phyloP scores from a whole-genome alignment of 495 filamentous ascomycete genomes.

The Penicillium flavigenum region DNA sequence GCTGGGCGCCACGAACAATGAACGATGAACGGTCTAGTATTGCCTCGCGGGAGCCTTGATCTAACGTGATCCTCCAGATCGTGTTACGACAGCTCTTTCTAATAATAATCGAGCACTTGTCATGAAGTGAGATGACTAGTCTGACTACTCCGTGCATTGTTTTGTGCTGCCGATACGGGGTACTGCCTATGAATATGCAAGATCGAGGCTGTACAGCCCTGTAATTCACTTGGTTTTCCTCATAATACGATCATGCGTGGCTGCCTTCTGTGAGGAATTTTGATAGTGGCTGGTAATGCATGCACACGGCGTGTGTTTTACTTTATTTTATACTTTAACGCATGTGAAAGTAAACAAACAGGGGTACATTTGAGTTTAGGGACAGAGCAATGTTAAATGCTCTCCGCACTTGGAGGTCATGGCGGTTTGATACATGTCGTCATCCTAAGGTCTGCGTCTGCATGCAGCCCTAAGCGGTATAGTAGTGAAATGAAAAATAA shows the following conservation, averaged over 20 bases:
- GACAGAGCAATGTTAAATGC: not conserved
- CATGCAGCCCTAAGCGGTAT: not conserved
- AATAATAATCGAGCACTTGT: not conserved
- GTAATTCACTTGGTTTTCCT: not conserved
- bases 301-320: not conserved
- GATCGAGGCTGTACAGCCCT: not conserved
- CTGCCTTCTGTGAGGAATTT: not conserved
- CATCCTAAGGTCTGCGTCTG: not conserved
- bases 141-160: not conserved
- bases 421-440: not conserved
- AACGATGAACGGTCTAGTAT: no score
- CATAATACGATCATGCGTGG: not conserved
- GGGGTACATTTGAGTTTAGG: not conserved
- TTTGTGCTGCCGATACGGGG: not conserved
- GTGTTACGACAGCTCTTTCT: not conserved
- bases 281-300: not conserved
- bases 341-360: constrained; percentile 2
- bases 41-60: not conserved
- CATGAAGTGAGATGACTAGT: not conserved
- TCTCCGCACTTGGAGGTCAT: not conserved
- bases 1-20: not conserved
- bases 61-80: not conserved
- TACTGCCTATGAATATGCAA: not conserved
- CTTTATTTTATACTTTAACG: constrained; percentile 10
- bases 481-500: not conserved